Base-by-base conservation (phyloP, 2,329 filamentous ascomycete genomes). In the Penicillium hordei region DNA sequence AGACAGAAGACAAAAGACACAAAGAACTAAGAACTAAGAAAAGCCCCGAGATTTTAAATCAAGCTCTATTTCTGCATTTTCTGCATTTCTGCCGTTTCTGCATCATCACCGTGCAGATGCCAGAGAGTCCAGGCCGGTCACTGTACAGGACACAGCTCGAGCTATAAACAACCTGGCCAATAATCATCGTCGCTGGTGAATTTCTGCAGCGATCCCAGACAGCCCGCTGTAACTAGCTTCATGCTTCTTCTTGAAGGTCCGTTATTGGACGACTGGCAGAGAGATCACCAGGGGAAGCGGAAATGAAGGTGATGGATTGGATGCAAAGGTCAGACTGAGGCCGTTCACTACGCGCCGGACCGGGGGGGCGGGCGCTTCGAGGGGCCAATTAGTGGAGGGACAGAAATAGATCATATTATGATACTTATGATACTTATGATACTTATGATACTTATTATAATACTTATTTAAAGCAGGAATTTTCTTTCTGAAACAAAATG, bases 131-230 rank as follows among this genome's bases (percentile, higher is more conserved):
- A 50, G 45, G n/a, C 53, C 23, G 36, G 25, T 44, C 52, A 55
- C 31, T 44, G 1, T 36, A 34, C 46, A 50, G 34, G 36, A 39
- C 25, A 38, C 4, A 44, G 46, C 46, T 51, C 38, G 7, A 51
- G 46, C 53, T 55, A 52, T 51, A 44, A 55, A 51, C 45, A 55
- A 42, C 10, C 44, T 38, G 5, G 31, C 63, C 62, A 67, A 65
- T 66, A 13, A 62, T 8, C 10, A 33, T 5, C 17, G 17, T 8
- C 8, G 23, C 25, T 50, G 56, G 21, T 52, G 9, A 38, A 40
- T 34, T 51, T 60, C 64, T 61, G 60, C 59, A 65, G 51, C 25
- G 15, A 62, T 57, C 57, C 44, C 60, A 64, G 59, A 67, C 64
- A 66, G 6, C 21, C 50, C 45, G 27, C 60, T 52, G 48, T 51